Evolutionary conservation across 805 yeast species (phyloP).

Genomic region (Kurtzmaniella cleridarum): DNA sequence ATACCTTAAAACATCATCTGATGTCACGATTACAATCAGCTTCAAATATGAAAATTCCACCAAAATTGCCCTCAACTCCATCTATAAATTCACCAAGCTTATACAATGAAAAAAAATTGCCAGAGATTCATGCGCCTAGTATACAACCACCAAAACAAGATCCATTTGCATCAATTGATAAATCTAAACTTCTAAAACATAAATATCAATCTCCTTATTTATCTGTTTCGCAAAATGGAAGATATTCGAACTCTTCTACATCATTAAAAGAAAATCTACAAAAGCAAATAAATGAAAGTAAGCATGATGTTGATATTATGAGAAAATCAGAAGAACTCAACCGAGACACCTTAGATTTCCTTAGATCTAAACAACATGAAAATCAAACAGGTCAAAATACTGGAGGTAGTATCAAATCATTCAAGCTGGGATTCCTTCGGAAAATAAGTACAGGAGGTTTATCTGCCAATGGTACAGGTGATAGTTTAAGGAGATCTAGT

Average conservation of each 20-base stretch:
- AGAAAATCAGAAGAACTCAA: slow-evolving; percentile 17
- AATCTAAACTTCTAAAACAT: slow-evolving; percentile 22
- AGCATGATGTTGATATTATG: slow-evolving; percentile 12
- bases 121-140: slow-evolving; percentile 1
- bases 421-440: slow-evolving; percentile 27
- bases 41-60: neutral
- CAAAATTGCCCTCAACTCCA: neutral
- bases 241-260: slow-evolving; percentile 11
- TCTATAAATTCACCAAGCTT: neutral
- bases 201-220: neutral
- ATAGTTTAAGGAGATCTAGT: slow-evolving; percentile 19
- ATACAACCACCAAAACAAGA: slow-evolving; percentile 17
- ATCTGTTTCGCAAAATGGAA: neutral
- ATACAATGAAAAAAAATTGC: neutral
- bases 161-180: slow-evolving; percentile 41
- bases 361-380: slow-evolving; percentile 28
- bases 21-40: slow-evolving; percentile 5
- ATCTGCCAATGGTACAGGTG: slow-evolving; percentile 16
- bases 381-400: slow-evolving; percentile 24
- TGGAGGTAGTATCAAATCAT: slow-evolving; percentile 35
- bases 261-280: slow-evolving; percentile 29
- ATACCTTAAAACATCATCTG: slow-evolving; percentile 22
- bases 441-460: slow-evolving; percentile 36
- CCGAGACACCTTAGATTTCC: slow-evolving; percentile 29
- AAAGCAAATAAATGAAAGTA: slow-evolving; percentile 24